Evolutionary conservation across 192 early-diverging fungal genomes (phyloP).

Genomic region (Phycomyces blakesleeanus): DNA sequence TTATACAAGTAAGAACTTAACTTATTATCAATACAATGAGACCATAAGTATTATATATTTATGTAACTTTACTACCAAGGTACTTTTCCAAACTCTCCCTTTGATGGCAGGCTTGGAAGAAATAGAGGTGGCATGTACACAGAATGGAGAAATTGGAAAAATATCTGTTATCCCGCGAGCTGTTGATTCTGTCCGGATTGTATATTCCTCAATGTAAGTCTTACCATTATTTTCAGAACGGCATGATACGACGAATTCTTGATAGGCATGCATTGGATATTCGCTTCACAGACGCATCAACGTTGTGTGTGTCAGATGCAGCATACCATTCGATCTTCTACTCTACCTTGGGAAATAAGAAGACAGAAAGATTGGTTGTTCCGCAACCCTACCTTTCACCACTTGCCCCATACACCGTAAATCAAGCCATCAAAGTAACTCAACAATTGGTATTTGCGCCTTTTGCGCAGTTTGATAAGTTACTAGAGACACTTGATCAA

Average conservation of each 20-base stretch:
- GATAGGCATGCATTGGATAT: conserved; percentile 32
- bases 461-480: conserved; percentile 18
- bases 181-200: conserved; percentile 27
- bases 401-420: background rate
- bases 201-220: conserved; percentile 35
- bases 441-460: conserved; percentile 26
- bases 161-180: conserved; percentile 36
- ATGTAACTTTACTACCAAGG: too few relatives aligned
- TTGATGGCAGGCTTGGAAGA: conserved; percentile 33
- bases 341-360: background rate
- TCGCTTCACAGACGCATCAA: conserved; percentile 21
- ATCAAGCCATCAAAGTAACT: conserved; percentile 18
- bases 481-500: conserved; percentile 19
- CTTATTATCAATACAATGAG: too few relatives aligned
- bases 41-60: too few relatives aligned
- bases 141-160: conserved; percentile 18
- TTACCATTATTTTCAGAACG: background rate
- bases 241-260: background rate
- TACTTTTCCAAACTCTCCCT: conserved; percentile 35
- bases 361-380: background rate
- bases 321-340: conserved; percentile 24
- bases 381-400: conserved; percentile 11
- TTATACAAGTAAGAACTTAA: conserved; percentile 35
- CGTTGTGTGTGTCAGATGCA: conserved; percentile 31
- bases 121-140: conserved; percentile 19